Evolutionary conservation across 192 early-diverging fungal genomes (phyloP), one percentile per base, ranked within the genome.

Genomic region (Irineochytrium annulatum): DNA sequence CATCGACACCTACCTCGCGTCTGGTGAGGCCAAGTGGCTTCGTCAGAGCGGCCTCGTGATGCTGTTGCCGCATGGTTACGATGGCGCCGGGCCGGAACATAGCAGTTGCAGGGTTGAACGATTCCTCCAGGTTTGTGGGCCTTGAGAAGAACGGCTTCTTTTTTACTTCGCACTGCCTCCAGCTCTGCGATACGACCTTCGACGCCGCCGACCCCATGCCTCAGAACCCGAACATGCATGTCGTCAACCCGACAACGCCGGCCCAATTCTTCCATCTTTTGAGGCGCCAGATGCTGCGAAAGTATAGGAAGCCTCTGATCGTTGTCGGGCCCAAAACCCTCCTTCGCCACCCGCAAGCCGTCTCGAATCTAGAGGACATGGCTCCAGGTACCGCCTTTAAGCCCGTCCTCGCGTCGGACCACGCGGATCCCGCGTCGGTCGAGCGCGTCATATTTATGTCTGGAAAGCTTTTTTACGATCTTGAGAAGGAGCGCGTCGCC

Each of bases 231-330:
- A 97, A 97, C 70, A 89, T 95, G 89, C 92, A 93, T 60, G 84
- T 97, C 16, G 91, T 85, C 1, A 87, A 92, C 44, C 90, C 89
- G n/a, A 95, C 93, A 16, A 79, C 77, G 4, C 95, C 95, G 0
- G 92, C 92, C 1, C 93, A 98, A 68, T 93, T 92, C 70, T 98
- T 96, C 82, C 95, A 98, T 69, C 74, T 92, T 34, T 73, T 98
- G n/a, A 83, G 95, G 34, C 84, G 95, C 35, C 95, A 98, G 69
- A 88, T 94, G 86, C 64, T 73, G 30, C 87, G 91, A 49, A 78
- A 86, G 66, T 98, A 87, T 77, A 87, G 95, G 59, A 94, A 96
- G 74, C 95, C 94, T n/a, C 75, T 98, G 62, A 86, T 98, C 28
- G 84, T 96, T 3, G 81, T 87, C 14, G 72, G 67, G 0, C 79